Conservation (phyloP, 257 asterid genomes). For the Cynanchum wilfordii region DNA sequence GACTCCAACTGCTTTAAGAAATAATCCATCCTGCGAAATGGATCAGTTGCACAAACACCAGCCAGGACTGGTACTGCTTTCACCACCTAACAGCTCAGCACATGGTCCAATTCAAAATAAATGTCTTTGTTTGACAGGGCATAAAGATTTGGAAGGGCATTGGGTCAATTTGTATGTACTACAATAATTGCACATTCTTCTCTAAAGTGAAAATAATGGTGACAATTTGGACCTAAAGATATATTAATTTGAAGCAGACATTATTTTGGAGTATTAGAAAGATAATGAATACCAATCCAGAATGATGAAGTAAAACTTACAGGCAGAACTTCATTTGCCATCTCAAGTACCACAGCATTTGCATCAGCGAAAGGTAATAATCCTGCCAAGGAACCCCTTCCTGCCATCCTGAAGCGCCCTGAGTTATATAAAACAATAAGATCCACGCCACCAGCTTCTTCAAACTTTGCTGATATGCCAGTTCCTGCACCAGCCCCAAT, state of each 20-base stretch:
- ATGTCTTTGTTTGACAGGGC: not conserved
- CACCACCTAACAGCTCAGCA: constrained; percentile 55
- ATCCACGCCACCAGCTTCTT: constrained; percentile 97
- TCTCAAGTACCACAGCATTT: constrained; percentile 85
- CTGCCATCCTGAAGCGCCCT: constrained; percentile 98
- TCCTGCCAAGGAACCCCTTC: constrained; percentile 98
- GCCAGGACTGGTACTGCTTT: constrained; percentile 89
- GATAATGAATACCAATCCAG: not conserved
- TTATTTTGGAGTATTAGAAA: not conserved
- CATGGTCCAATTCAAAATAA: not conserved
- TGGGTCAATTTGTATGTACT: not conserved
- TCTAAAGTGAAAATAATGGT: not conserved
- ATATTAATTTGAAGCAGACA: not conserved
- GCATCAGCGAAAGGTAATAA: constrained; percentile 97
- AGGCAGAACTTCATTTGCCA: constrained; percentile 97
- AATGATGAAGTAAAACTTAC: constrained; percentile 39
- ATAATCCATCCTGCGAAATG: constrained; percentile 84
- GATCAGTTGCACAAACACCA: constrained; percentile 97
- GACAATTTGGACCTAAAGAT: not conserved
- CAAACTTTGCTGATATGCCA: constrained; percentile 97
- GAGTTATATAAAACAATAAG: constrained; percentile 86
- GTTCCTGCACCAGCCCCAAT: constrained; percentile 99
- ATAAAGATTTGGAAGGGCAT: not conserved
- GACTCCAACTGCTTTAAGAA: constrained; percentile 95
- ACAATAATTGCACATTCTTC: not conserved